Evolutionary conservation across 352 stramenopile genomes (phyloP).

Genomic region (Globisporangium nagaii): DNA sequence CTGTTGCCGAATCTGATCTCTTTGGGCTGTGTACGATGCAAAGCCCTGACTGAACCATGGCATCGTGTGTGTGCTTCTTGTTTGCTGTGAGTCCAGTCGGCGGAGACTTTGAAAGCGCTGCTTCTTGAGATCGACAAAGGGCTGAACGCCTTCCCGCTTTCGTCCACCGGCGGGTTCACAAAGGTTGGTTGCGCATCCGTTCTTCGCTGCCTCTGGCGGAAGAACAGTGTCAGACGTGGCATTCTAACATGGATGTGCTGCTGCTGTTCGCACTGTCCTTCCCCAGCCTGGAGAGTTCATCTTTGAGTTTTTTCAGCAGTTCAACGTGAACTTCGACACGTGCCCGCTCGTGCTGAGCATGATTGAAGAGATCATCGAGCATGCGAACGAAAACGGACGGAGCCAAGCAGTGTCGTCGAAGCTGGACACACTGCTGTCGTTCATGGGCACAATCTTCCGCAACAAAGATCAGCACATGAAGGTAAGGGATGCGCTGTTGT

Average conservation of each 20-base stretch:
- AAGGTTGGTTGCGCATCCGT: slow-evolving; percentile 38
- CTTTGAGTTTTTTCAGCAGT: slow-evolving; percentile 89
- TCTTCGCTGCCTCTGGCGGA: neutral
- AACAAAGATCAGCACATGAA: slow-evolving; percentile 73
- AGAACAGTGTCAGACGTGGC: too few species aligned
- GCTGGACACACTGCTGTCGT: slow-evolving; percentile 75
- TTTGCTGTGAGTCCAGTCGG: slow-evolving; percentile 41
- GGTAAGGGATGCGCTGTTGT: too few species aligned
- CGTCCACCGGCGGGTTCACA: slow-evolving; percentile 65
- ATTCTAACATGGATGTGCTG: neutral
- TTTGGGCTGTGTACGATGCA: too few species aligned
- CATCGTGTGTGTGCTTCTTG: neutral
- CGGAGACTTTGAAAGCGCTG: slow-evolving; percentile 70
- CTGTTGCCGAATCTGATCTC: neutral
- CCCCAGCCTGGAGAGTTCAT: slow-evolving; percentile 79
- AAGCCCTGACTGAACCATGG: too few species aligned
- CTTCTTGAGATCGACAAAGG: slow-evolving; percentile 85
- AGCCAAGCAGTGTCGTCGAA: slow-evolving; percentile 62
- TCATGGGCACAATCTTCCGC: slow-evolving; percentile 82
- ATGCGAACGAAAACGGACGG: slow-evolving; percentile 67
- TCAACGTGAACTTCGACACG: slow-evolving; percentile 88
- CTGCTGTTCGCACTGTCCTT: neutral
- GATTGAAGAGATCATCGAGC: slow-evolving; percentile 87
- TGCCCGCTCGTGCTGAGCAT: slow-evolving; percentile 82
- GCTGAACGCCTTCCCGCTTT: slow-evolving; percentile 71